Conservation (phyloP, 345 rosid genomes). For the Linum lewisii region DNA sequence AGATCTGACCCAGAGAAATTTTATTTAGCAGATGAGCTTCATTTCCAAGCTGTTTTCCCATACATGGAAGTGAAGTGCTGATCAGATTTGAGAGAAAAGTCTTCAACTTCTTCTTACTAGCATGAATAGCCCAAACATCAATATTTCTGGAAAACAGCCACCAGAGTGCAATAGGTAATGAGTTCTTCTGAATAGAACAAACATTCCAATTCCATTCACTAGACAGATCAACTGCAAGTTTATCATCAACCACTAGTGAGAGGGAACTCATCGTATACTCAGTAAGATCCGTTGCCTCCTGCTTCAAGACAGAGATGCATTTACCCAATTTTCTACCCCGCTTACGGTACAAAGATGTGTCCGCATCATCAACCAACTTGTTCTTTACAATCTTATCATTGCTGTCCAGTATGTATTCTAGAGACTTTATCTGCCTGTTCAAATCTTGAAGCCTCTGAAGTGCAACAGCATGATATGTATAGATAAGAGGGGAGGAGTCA, state of each 20-base stretch:
- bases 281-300: constrained; percentile 68
- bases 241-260: constrained; percentile 24
- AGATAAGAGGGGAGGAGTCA: constrained; percentile 45
- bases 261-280: constrained; percentile 44
- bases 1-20: constrained; percentile 38
- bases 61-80: constrained; percentile 33
- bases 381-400: constrained; percentile 27
- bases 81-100: constrained; percentile 50
- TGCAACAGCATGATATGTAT: constrained; percentile 45
- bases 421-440: constrained; percentile 62
- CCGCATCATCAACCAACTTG: constrained; percentile 33
- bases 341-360: constrained; percentile 16
- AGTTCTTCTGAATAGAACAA: constrained; percentile 44
- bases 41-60: constrained; percentile 17
- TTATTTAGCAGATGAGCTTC: constrained; percentile 27
- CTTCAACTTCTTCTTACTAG: constrained; percentile 49
- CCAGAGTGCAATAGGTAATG: constrained; percentile 63
- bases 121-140: constrained; percentile 71
- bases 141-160: constrained; percentile 64
- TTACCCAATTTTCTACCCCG: constrained; percentile 36
- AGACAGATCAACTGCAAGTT: constrained; percentile 17
- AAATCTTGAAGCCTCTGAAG: constrained; percentile 85
- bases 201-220: constrained; percentile 40
- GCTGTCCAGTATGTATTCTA: constrained; percentile 45
- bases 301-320: constrained; percentile 33